Evolutionary conservation across 768 basidiomycete species (phyloP).

Genomic region (Boletus eberwhitei): DNA sequence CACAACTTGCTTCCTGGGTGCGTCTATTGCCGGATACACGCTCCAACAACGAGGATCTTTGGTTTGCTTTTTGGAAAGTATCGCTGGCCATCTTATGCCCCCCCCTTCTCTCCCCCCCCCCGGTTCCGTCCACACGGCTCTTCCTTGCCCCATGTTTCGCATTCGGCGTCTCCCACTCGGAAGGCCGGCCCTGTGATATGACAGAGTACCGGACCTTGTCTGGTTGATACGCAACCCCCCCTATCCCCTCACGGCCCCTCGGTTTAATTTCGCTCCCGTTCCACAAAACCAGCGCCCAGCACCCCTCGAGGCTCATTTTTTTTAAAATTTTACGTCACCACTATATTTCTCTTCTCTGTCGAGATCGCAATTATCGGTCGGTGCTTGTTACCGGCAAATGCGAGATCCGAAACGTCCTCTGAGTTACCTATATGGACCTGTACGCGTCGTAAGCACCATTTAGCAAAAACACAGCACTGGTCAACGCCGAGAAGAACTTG

Average conservation of each 20-base stretch:
- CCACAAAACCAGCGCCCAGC: neutral
- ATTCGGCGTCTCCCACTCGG: conserved; percentile 6
- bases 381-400: neutral
- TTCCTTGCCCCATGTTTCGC: neutral
- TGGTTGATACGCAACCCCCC: neutral
- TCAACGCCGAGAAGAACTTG: no score
- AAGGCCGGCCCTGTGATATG: conserved; percentile 1
- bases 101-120: neutral
- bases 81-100: neutral
- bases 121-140: conserved; percentile 1
- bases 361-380: neutral
- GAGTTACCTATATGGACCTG: no score
- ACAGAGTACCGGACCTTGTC: conserved; percentile 1
- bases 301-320: neutral
- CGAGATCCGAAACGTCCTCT: conserved; percentile 10
- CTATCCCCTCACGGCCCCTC: conserved; percentile 5
- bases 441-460: no score
- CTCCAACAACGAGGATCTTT: conserved; percentile 15
- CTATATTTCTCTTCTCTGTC: neutral
- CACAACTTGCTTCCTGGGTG: neutral
- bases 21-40: conserved; percentile 6
- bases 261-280: conserved; percentile 11
- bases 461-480: no score
- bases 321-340: conserved; percentile 9
- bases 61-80: conserved; percentile 1